Conservation (phyloP, 805 yeast species). For the Saturnispora hagleri region DNA sequence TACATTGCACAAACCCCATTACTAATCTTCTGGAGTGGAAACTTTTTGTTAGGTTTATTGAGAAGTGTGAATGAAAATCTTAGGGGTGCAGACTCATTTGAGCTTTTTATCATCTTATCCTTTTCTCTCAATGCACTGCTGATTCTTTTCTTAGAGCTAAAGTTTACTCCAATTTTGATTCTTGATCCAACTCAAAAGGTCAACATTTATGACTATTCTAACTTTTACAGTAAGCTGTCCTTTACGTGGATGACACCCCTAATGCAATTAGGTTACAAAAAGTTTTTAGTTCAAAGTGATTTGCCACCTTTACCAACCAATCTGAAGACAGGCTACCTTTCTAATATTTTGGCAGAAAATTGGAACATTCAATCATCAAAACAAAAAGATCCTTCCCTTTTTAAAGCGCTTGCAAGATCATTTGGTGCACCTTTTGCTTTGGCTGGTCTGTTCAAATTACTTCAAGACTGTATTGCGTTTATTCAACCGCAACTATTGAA, state of each 20-base stretch:
- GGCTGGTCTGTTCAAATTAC: conserved; percentile 64
- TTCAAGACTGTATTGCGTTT: conserved; percentile 75
- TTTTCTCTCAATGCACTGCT: conserved; percentile 31
- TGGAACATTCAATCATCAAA: conserved; percentile 51
- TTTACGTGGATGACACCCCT: conserved; percentile 54
- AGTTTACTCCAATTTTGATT: conserved; percentile 29
- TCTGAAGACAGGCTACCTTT: conserved; percentile 46
- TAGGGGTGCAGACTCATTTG: conserved; percentile 27
- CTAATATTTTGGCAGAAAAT: conserved; percentile 39
- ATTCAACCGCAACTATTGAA: conserved; percentile 81
- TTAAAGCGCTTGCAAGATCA: conserved; percentile 48
- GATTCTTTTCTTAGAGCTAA: conserved; percentile 37
- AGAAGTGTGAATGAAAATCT: conserved; percentile 35
- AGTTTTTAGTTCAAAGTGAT: conserved; percentile 43
- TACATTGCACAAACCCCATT: conserved; percentile 58
- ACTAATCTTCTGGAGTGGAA: conserved; percentile 67
- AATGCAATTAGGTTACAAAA: conserved; percentile 43
- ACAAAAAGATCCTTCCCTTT: conserved; percentile 24
- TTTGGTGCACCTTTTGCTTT: conserved; percentile 64
- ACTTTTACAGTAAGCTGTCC: conserved; percentile 43
- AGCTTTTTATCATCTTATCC: conserved; percentile 21
- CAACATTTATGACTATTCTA: conserved; percentile 39
- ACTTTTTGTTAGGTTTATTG: conserved; percentile 37
- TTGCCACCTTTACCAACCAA: conserved; percentile 70
- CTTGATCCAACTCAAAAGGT: conserved; percentile 28